Conservation (phyloP, 257 asterid species). For the Agastache rugosa region DNA sequence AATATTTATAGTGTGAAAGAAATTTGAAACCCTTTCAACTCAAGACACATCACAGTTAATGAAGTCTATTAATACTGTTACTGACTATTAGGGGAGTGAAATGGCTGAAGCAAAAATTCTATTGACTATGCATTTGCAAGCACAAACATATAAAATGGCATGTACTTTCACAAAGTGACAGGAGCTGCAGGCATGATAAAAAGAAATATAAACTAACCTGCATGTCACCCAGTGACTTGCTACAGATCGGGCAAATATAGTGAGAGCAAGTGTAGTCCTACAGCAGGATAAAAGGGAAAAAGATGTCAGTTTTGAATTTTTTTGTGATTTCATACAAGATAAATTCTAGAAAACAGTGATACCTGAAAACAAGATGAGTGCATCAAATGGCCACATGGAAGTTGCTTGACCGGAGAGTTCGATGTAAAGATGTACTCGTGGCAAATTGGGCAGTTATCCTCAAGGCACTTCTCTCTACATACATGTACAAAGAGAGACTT, state of each 20-base stretch:
- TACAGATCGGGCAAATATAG: conserved; percentile 86
- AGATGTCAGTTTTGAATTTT: conserved; percentile 14
- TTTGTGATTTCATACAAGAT: conserved; percentile 7
- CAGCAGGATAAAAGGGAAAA: conserved; percentile 34
- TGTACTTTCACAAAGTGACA: not conserved
- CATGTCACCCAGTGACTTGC: conserved; percentile 96
- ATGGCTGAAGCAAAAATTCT: not conserved
- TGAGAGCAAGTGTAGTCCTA: conserved; percentile 82
- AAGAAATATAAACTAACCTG: conserved; percentile 59
- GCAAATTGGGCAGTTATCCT: conserved; percentile 92
- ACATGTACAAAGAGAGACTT: conserved; percentile 65
- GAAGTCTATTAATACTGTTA: not conserved
- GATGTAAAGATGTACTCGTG: conserved; percentile 83
- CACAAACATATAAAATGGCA: not conserved
- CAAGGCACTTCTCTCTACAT: conserved; percentile 84
- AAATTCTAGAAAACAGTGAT: conserved; percentile 20
- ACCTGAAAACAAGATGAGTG: conserved; percentile 94
- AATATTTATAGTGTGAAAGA: conserved; percentile 1
- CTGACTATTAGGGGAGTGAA: not conserved
- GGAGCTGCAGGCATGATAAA: not conserved
- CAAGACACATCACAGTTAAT: not conserved
- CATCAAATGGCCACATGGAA: conserved; percentile 91
- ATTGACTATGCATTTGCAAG: not conserved
- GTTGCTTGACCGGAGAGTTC: conserved; percentile 74
- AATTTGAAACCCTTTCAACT: not conserved